Base-by-base conservation (phyloP, 148 eudicot species). In the Dysphania ambrosioides region DNA sequence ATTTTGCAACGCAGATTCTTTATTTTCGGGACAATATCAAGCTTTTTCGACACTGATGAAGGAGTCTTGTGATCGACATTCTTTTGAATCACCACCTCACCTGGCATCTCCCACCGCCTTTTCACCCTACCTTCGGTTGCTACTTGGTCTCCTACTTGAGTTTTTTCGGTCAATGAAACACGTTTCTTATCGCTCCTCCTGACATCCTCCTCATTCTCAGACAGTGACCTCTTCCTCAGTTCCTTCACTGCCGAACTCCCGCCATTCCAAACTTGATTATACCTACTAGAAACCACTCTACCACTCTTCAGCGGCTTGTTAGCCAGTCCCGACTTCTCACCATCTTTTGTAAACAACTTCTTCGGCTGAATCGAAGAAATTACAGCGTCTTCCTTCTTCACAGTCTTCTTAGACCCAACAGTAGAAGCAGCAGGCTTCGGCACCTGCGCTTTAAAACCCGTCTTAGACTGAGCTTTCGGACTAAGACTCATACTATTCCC, bases 231-330 rank as follows among this genome's bases (percentile, higher is more conserved):
- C 83, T 95, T 95, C 78, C 92, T 82, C 19, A 85, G 77, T 11
- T 77, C 85, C 26, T 80, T 87, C 82, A 83, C 70, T 4, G 81
- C 84, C 6, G 97, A 88, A 82, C 66, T 80, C 29, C 79, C 81
- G 35, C 73, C 85, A 75, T 63, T 75, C 3, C 73, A 61, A 16
- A 82, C 77, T 75, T 87, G 95, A 83, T 81, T 88, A 71, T 91
- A 95, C 79, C 98, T 85, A 73, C 98, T 95, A 4, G 98, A 75
- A 61, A 95, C 88, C 12, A 88, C 85, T 75, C 98, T 83, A 16
- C 97, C 98, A 30, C 81, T 83, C 76, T 86, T 95, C 72, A 78
- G 0, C 0, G 88, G 85, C 82, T 90, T 89, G 86, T 91, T 94
- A 26, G 70, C 73, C 1, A 83, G 56, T 18, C 72, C 83, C 0